These are phyloP conservation scores for Neospora caninum DNA, from an alignment of 169 alveolate genomes.

Conservation along the genomic window DNA sequence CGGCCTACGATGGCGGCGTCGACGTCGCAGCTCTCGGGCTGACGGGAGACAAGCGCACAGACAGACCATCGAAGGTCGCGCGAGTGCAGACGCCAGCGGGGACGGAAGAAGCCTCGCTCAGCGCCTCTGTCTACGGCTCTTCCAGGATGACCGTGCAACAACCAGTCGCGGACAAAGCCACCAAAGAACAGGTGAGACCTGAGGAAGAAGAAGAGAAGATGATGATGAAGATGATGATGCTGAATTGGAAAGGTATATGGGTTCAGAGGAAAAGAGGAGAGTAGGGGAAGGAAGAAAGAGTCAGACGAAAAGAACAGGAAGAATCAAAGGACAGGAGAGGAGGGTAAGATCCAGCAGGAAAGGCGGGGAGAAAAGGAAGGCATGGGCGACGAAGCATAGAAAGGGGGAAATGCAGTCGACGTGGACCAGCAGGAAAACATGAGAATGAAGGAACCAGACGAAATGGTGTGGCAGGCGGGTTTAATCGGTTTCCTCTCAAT, in stretches of 20 bases:
- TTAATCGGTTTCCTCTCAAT: background rate
- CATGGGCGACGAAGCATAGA: background rate
- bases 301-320: background rate
- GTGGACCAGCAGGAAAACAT: background rate
- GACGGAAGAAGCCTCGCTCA: background rate
- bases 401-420: background rate
- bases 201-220: background rate
- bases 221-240: background rate
- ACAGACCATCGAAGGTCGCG: background rate
- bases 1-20: slow-evolving; percentile 59
- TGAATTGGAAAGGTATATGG: too few relatives aligned
- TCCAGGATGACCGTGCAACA: too few relatives aligned
- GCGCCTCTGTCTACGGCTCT: background rate
- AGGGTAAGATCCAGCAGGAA: background rate
- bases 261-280: too few relatives aligned
- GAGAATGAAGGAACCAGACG: background rate
- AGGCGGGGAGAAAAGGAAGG: background rate
- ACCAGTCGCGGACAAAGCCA: background rate
- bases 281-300: background rate
- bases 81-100: background rate
- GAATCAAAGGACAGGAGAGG: background rate
- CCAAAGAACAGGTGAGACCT: background rate
- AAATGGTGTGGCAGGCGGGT: background rate
- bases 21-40: slow-evolving; percentile 59
- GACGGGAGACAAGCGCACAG: background rate